A percentile compares a stretch with the other conserved stretches of the same genome.
Conservation (phyloP, 371 early-diverging fungal species). For the Dichotomocladium elegans region DNA sequence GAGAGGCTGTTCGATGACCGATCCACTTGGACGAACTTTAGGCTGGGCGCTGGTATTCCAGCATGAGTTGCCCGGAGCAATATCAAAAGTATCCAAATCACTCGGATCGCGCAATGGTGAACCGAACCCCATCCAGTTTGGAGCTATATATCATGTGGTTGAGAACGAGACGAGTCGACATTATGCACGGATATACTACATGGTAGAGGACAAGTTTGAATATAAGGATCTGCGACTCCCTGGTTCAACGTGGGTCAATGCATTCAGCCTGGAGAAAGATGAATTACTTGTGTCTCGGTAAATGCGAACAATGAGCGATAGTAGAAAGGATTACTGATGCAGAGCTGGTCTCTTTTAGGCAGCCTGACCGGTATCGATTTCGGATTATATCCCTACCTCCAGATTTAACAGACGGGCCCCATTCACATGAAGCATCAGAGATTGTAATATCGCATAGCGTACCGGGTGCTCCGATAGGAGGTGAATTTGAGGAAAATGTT, state of each 20-base stretch:
- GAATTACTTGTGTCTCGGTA: constrained; percentile 39
- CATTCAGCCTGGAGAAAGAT: constrained; percentile 29
- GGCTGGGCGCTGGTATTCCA: constrained; percentile 25
- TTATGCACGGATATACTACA: constrained; percentile 28
- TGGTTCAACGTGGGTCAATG: constrained; percentile 34
- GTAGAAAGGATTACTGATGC: not conserved
- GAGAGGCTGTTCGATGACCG: no score
- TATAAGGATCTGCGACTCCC: constrained; percentile 31
- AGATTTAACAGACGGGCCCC: not conserved
- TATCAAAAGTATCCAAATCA: constrained; percentile 19
- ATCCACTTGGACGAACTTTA: no score
- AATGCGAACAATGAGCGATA: not conserved
- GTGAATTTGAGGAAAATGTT: constrained; percentile 3
- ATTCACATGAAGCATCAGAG: not conserved
- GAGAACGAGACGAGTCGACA: constrained; percentile 26
- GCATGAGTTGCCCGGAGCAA: constrained; percentile 27
- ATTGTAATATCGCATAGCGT: constrained; percentile 7
- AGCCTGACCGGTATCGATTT: constrained; percentile 38
- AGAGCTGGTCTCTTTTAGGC: constrained; percentile 9
- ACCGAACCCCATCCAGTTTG: constrained; percentile 17
- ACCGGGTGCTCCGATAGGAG: constrained; percentile 21
- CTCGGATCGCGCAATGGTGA: not conserved
- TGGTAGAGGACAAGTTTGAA: not conserved
- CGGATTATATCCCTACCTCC: constrained; percentile 25
- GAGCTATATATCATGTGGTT: constrained; percentile 35